Base-by-base conservation (phyloP, 2,329 filamentous ascomycete species). In the Xylaria sp. region DNA sequence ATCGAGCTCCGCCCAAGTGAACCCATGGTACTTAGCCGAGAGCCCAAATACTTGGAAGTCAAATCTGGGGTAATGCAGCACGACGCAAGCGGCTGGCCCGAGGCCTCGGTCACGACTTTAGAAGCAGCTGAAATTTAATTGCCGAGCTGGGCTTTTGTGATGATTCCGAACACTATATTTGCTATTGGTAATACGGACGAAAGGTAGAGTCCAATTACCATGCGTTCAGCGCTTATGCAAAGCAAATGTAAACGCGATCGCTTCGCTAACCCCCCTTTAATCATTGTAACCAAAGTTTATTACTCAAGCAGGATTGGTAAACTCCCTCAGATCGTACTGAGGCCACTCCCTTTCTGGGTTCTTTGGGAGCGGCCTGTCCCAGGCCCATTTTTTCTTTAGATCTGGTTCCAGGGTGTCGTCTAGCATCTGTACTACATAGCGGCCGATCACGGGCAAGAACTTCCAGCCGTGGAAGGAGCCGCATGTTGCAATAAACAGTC, bases 401-500 rank as follows among this genome's bases (percentile, higher is more conserved):
- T 83, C 82, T 0, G 81, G 72, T 7, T 79, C 76, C 20, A 89
- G 75, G 15, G 77, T 70, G 13, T 78, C 84, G 72, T 83, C 84
- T 32, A 83, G 78, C 88, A 86, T 86, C 72, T 87, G 83, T n/a
- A 83, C 75, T 32, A 89, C 82, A 71, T 91, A 91, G 71, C 85
- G 86, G 4, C 90, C 89, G 30, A 90, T 84, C 2, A 87, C 84
- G 0, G 89, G 89, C 65, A 91, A 83, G 77, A 92, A 91, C 77
- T 91, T 91, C 82, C 84, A 91, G 18, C 87, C 86, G 77, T 92
- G 89, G 72, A 91, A 90, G 0, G 88, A 90, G 7, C 89, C 89
- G 13, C 88, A 89, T 0, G 87, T 87, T 0, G 89, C 89, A 1
- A 92, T 73, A 72, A 86, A 91, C 0, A 92, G 78, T 25, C 87